A percentile compares a stretch with the other conserved stretches of the same genome.
Evolutionary conservation across 2,329 filamentous ascomycete genomes (phyloP).

Genomic region (Aspergillus pseudonomiae): DNA sequence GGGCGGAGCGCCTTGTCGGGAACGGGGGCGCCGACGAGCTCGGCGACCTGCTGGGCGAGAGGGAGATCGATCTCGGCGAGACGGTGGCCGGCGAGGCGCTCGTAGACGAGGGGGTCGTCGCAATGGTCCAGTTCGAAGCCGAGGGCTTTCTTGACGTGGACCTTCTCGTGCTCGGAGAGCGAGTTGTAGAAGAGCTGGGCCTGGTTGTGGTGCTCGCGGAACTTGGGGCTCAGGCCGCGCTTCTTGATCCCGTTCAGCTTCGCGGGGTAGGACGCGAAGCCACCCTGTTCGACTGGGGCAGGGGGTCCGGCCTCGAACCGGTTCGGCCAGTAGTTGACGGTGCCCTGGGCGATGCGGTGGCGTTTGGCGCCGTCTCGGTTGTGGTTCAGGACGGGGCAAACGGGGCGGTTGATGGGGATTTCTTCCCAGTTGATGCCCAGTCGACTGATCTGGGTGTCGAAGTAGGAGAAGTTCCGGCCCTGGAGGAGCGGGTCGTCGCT

Average conservation of each 20-base stretch:
- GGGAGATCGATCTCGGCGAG: constrained; percentile 71
- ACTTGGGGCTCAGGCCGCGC: constrained; percentile 48
- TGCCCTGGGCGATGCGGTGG: constrained; percentile 73
- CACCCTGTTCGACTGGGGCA: constrained; percentile 63
- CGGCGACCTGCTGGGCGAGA: constrained; percentile 69
- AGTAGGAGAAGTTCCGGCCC: constrained; percentile 69
- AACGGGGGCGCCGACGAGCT: constrained; percentile 70
- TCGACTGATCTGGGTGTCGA: constrained; percentile 62
- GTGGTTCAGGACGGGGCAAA: constrained; percentile 74
- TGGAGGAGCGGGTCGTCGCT: constrained; percentile 75
- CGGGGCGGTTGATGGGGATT: constrained; percentile 74
- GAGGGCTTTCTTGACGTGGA: constrained; percentile 40
- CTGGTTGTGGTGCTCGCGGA: constrained; percentile 50
- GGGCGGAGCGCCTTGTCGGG: constrained; percentile 54
- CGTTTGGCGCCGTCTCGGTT: constrained; percentile 74
- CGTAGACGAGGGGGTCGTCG: constrained; percentile 77
- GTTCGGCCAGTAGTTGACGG: constrained; percentile 80
- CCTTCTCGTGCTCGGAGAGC: constrained; percentile 38
- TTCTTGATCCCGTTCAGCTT: constrained; percentile 71
- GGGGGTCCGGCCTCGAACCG: constrained; percentile 67
- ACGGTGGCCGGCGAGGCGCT: constrained; percentile 65
- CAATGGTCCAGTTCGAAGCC: constrained; percentile 55
- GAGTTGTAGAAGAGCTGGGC: constrained; percentile 43
- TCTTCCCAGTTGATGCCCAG: constrained; percentile 77
- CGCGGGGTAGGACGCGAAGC: constrained; percentile 68